Conservation (phyloP, 164 flowering plant species). For the Buxus sempervirens region DNA sequence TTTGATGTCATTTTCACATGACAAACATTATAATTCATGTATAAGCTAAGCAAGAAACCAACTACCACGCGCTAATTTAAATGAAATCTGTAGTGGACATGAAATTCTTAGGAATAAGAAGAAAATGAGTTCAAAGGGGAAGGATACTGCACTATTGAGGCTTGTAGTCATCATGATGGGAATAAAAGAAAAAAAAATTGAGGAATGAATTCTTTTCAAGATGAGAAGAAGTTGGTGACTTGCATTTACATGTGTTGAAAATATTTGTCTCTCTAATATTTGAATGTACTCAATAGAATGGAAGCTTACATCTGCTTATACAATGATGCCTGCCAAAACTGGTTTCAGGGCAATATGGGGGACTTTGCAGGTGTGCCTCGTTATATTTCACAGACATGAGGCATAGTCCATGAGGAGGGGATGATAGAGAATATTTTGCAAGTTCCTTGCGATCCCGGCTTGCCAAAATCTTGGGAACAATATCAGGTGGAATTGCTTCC, state of each 20-base stretch:
- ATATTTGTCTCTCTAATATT: not conserved
- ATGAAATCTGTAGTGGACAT: too few species aligned
- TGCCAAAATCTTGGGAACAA: slow-evolving; percentile 64
- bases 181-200: too few species aligned
- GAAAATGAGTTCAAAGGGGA: too few species aligned
- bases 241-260: too few species aligned
- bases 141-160: too few species aligned
- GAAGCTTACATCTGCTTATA: slow-evolving; percentile 66
- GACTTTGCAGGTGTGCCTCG: slow-evolving; percentile 54
- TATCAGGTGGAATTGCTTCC: slow-evolving; percentile 79
- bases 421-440: slow-evolving; percentile 58
- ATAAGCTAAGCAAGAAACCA: too few species aligned
- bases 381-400: slow-evolving; percentile 58
- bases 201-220: too few species aligned
- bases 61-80: too few species aligned
- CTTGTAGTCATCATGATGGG: too few species aligned
- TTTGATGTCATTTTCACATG: slow-evolving; percentile 51
- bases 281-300: slow-evolving; percentile 32
- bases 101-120: too few species aligned
- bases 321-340: slow-evolving; percentile 72
- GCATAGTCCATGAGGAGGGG: slow-evolving; percentile 82
- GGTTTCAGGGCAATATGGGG: slow-evolving; percentile 39
- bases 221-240: too few species aligned
- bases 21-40: slow-evolving; percentile 8
- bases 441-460: slow-evolving; percentile 70